Evolutionary conservation across 805 yeast genomes (phyloP).

Genomic region (Kluyveromyces wickerhamii): DNA sequence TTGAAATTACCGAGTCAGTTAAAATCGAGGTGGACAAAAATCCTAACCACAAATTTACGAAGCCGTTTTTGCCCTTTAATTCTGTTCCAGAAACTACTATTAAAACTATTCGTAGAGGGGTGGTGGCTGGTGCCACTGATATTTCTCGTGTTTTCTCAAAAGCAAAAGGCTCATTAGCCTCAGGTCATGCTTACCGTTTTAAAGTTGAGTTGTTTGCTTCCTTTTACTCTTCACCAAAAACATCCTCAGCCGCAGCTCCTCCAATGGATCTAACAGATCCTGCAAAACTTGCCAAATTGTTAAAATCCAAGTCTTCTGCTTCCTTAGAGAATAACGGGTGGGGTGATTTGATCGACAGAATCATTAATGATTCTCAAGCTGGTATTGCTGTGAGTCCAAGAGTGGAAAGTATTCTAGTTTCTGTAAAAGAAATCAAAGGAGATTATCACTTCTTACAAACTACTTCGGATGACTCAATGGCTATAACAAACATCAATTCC

Average conservation of each 20-base stretch:
- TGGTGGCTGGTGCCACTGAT: conserved; percentile 85
- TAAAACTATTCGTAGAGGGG: conserved; percentile 56
- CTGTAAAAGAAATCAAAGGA: conserved; percentile 65
- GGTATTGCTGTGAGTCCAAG: conserved; percentile 80
- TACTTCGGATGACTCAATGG: conserved; percentile 46
- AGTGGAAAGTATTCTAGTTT: conserved; percentile 60
- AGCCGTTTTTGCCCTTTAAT: conserved; percentile 20
- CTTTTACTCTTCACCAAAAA: conserved; percentile 30
- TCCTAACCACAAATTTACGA: conserved; percentile 7
- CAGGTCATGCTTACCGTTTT: conserved; percentile 65
- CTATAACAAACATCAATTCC: conserved; percentile 47
- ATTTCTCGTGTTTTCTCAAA: conserved; percentile 69
- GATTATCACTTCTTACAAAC: conserved; percentile 34
- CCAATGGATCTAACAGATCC: conserved; percentile 25
- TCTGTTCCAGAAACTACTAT: conserved; percentile 17
- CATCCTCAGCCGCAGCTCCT: conserved; percentile 14
- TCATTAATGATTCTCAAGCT: conserved; percentile 61
- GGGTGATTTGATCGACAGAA: conserved; percentile 80
- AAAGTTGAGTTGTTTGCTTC: conserved; percentile 67
- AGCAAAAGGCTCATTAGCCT: conserved; percentile 48
- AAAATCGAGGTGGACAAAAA: conserved; percentile 31
- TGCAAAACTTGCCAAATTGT: conserved; percentile 2
- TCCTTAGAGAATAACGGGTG: conserved; percentile 55
- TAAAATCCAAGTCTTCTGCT: neutral
- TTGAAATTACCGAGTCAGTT: conserved; percentile 64